Conservation (phyloP, 768 basidiomycete species). For the Suillus variegatus region DNA sequence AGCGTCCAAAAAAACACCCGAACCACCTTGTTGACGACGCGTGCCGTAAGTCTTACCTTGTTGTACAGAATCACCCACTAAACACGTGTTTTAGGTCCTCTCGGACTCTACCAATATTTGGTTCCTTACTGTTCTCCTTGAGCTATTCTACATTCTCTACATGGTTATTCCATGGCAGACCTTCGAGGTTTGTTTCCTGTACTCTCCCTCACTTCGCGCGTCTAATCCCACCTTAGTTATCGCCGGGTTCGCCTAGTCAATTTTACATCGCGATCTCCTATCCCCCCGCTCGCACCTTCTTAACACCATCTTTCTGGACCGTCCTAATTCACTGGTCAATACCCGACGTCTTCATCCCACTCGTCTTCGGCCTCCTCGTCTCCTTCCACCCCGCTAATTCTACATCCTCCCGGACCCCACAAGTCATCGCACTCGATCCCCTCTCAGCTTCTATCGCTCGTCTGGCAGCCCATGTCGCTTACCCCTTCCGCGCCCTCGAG, state of each 20-base stretch:
- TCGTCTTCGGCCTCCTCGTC: slow-evolving; percentile 56
- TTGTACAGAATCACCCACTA: neutral
- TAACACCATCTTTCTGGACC: slow-evolving; percentile 49
- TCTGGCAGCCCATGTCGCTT: slow-evolving; percentile 60
- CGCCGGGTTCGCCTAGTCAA: slow-evolving; percentile 6
- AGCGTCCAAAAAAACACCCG: slow-evolving; percentile 21
- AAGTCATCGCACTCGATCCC: slow-evolving; percentile 48
- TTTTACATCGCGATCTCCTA: slow-evolving; percentile 40
- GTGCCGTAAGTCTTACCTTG: slow-evolving; percentile 25
- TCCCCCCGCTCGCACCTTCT: slow-evolving; percentile 48
- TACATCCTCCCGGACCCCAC: slow-evolving; percentile 22
- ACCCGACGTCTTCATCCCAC: slow-evolving; percentile 61
- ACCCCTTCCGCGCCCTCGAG: slow-evolving; percentile 43
- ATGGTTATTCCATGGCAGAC: slow-evolving; percentile 55
- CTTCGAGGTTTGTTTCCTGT: slow-evolving; percentile 37
- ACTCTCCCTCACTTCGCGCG: neutral
- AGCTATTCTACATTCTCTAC: slow-evolving; percentile 54
- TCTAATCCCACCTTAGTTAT: neutral
- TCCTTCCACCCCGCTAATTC: slow-evolving; percentile 56
- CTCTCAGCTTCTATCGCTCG: slow-evolving; percentile 66
- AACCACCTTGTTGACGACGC: slow-evolving; percentile 22
- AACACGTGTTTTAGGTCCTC: slow-evolving; percentile 42
- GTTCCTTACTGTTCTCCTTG: slow-evolving; percentile 52
- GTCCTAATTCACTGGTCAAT: slow-evolving; percentile 63
- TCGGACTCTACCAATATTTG: slow-evolving; percentile 69